Percentiles rank a stretch among this genome's conserved stretches.
phyloP scores from a whole-genome alignment of 2,329 filamentous ascomycete species.

The Sarocladium strictum region DNA sequence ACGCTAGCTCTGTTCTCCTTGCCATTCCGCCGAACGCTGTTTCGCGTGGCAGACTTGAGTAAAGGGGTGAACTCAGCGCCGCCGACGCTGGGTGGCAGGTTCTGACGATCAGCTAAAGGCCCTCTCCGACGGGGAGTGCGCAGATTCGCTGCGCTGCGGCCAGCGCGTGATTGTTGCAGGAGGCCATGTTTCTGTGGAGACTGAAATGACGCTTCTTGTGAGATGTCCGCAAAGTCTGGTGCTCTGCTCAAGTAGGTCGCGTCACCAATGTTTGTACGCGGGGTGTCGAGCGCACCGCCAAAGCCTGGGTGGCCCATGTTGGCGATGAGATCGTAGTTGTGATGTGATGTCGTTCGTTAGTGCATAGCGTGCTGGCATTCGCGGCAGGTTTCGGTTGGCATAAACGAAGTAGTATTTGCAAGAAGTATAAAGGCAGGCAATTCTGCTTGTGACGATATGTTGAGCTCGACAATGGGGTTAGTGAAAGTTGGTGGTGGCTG shows the following conservation, averaged over 20 bases:
- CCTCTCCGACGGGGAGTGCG: constrained; percentile 68
- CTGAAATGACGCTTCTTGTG: constrained; percentile 80
- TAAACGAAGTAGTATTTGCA: not conserved
- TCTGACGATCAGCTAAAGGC: constrained; percentile 65
- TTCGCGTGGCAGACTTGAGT: constrained; percentile 73
- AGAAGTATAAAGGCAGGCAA: not conserved
- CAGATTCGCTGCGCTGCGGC: constrained; percentile 49
- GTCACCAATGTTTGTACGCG: constrained; percentile 78
- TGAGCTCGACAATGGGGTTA: not conserved
- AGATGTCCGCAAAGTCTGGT: constrained; percentile 70
- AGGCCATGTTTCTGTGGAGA: constrained; percentile 59
- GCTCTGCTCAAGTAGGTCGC: constrained; percentile 68
- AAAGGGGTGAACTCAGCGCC: constrained; percentile 89
- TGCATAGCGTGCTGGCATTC: not conserved
- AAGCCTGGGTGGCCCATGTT: constrained; percentile 61
- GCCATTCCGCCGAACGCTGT: constrained; percentile 59
- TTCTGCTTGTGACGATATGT: not conserved
- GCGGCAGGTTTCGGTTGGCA: not conserved
- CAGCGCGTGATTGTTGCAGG: constrained; percentile 30
- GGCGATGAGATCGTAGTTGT: constrained; percentile 15
- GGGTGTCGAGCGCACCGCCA: constrained; percentile 68
- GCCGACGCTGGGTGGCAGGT: constrained; percentile 58
- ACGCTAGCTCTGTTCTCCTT: constrained; percentile 50
- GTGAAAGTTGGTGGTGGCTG: constrained; percentile 5
- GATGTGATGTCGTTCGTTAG: constrained; percentile 8